Percentiles rank a stretch among this genome's conserved stretches.
phyloP scores from a whole-genome alignment of 73 alveolate genomes.

The Paramecium primaurelia region DNA sequence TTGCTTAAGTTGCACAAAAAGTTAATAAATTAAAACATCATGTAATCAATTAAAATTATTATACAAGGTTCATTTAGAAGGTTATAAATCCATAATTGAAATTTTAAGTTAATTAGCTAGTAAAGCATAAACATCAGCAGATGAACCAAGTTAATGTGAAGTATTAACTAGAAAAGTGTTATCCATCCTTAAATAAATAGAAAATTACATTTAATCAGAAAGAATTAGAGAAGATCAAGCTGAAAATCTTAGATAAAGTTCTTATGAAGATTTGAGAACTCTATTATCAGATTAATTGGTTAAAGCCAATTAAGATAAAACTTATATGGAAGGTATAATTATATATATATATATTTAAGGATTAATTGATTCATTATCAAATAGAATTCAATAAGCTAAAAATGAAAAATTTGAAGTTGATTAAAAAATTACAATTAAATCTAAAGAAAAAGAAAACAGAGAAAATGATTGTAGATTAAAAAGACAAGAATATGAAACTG shows the following conservation, averaged over 20 bases:
- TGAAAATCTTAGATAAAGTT: neutral
- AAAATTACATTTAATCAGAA: conserved; percentile 25
- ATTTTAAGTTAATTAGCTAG: neutral
- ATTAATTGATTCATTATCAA: neutral
- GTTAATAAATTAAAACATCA: conserved; percentile 41
- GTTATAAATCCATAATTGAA: conserved; percentile 29
- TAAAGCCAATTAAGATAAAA: conserved; percentile 40
- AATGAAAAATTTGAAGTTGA: conserved; percentile 48
- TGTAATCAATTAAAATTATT: neutral
- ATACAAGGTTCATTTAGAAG: conserved; percentile 28
- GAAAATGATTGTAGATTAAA: conserved; percentile 42
- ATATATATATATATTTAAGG: neutral
- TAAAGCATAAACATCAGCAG: conserved; percentile 3
- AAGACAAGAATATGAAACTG: conserved; percentile 16
- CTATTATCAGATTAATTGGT: conserved; percentile 18
- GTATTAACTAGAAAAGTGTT: conserved; percentile 12
- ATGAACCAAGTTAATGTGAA: conserved; percentile 13
- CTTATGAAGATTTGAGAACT: neutral
- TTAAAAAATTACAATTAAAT: neutral
- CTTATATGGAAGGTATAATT: conserved; percentile 19
- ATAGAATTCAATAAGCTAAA: neutral
- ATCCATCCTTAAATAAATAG: neutral
- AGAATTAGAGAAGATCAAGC: conserved; percentile 47
- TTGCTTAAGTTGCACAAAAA: conserved; percentile 33
- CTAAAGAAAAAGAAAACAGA: conserved; percentile 31